These are phyloP conservation scores for Rhynchospora tenuis DNA, from an alignment of 176 grass and related monocot species.

Conservation along the genomic window DNA sequence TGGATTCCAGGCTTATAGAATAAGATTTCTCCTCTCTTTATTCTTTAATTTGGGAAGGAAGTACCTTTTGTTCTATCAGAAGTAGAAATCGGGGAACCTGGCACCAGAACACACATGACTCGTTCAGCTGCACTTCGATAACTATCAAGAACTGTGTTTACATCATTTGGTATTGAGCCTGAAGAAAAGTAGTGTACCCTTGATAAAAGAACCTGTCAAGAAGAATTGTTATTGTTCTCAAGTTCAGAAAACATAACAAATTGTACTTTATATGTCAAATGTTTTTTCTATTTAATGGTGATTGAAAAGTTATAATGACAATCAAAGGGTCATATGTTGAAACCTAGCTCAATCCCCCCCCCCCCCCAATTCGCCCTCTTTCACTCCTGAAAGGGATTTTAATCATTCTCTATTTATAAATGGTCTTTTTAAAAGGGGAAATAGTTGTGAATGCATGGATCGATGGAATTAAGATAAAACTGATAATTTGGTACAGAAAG, in stretches of 20 bases:
- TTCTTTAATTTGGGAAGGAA: not conserved
- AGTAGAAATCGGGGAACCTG: conserved; percentile 52
- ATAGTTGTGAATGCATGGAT: not conserved
- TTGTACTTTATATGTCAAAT: not conserved
- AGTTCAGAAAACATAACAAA: not conserved
- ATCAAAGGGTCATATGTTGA: no score
- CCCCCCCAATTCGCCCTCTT: not conserved
- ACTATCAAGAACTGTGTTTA: conserved; percentile 24
- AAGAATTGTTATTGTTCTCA: not conserved
- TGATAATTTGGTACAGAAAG: not conserved
- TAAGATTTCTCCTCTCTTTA: not conserved
- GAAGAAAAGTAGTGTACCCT: conserved; percentile 56
- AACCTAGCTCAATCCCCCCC: not conserved
- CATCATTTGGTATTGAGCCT: conserved; percentile 16
- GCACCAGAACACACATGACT: conserved; percentile 71
- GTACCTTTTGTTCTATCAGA: conserved; percentile 54
- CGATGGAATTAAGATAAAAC: not conserved
- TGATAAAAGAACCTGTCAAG: conserved; percentile 65
- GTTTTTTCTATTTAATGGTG: not conserved
- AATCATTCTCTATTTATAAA: not conserved
- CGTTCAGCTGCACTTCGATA: conserved; percentile 60
- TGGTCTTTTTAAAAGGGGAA: not conserved
- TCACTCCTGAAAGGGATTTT: not conserved
- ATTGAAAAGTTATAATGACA: not conserved
- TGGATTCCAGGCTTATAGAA: not conserved